Evolutionary conservation across 208 protist species (phyloP), one percentile per base, ranked within the genome.

Genomic region (Trypanosoma conorhini): DNA sequence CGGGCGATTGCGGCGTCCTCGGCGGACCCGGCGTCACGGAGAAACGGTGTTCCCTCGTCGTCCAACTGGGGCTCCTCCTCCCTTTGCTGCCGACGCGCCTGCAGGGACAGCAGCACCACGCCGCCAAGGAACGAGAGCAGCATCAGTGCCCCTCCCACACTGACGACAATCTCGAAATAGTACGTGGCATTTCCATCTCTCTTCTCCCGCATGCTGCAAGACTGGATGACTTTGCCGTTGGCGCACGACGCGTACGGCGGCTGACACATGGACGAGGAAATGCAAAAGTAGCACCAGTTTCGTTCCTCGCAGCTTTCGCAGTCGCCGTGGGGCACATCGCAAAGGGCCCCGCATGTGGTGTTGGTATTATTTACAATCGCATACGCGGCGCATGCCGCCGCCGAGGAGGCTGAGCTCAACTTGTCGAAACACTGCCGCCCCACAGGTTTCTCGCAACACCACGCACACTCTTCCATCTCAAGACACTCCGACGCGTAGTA

Each of bases 231-330:
- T 33, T 55, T 4, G n/a, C 64, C 48, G 15, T 48, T 44, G 5
- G 15, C 0, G 58, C 72, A 77, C 0, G 21, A 26, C 8, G 22
- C 61, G 31, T 77, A 68, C 31, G 76, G 62, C 0, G 71, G 21
- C 52, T 77, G 58, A 48, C 74, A 80, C 15, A 9, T 52, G 9
- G 21, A 59, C 19, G 33, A 50, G n/a, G n/a, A 61, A 28, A 65
- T 54, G 61, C 80, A 85, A 61, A 72, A 85, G 33, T 73, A 69
- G 48, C 80, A 85, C 80, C 80, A 85, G 35, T 74, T 74, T 33
- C 40, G 38, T 56, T 13, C 12, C 46, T 72, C 66, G 46, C 80
- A 85, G 17, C 5, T 44, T 28, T 61, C 35, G 67, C 75, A 85
- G 55, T 64, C 57, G 0, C 17, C 50, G 19, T 22, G 48, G 3